Percentiles rank a stretch among this genome's conserved stretches.
Evolutionary conservation across 306 rosid species (phyloP).

Genomic region (Lablab purpureus): DNA sequence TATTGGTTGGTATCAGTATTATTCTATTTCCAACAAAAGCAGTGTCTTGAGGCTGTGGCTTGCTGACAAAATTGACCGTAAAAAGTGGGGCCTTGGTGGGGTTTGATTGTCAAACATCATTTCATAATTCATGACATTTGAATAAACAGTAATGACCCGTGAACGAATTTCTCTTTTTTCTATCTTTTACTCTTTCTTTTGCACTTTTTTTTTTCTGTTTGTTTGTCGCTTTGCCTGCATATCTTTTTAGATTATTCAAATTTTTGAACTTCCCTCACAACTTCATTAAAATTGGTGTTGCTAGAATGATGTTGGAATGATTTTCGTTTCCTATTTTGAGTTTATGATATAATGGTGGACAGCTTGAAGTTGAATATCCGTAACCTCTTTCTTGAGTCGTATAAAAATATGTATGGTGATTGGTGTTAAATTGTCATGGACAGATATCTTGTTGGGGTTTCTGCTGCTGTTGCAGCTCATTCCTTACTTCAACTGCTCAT

Average conservation of each 20-base stretch:
- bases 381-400: conserved; percentile 14
- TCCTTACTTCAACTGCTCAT: conserved; percentile 78
- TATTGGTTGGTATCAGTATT: not conserved
- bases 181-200: conserved; percentile 4
- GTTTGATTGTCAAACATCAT: conserved; percentile 48
- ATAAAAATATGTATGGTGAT: conserved; percentile 1
- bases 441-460: conserved; percentile 84
- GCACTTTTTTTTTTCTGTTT: conserved; percentile 21
- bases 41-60: conserved; percentile 9
- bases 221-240: conserved; percentile 35
- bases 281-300: not conserved
- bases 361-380: not conserved
- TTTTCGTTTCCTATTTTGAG: not conserved
- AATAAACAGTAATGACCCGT: conserved; percentile 80
- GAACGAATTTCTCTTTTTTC: conserved; percentile 53
- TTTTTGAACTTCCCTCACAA: conserved; percentile 26
- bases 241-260: not conserved
- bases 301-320: not conserved
- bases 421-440: conserved; percentile 34
- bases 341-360: not conserved
- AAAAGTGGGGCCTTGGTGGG: conserved; percentile 44
- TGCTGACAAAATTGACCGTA: conserved; percentile 43
- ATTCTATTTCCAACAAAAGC: not conserved
- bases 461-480: conserved; percentile 76
- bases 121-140: conserved; percentile 49